Evolutionary conservation across 2,329 filamentous ascomycete species (phyloP).

Genomic region (Bipolaris bicolor): DNA sequence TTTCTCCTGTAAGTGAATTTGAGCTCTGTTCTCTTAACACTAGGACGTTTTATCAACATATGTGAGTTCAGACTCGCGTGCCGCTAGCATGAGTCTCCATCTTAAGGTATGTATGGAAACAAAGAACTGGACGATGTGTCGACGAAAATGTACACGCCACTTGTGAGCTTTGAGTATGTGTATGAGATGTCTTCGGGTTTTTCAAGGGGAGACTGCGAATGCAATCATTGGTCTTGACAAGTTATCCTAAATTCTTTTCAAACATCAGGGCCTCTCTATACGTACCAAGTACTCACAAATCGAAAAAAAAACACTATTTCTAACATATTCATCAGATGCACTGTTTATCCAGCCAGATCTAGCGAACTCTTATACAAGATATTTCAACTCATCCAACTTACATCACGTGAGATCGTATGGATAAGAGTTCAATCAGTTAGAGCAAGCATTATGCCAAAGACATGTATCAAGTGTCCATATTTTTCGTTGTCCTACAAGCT

Average conservation of each 20-base stretch:
- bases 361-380: not conserved
- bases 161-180: not conserved
- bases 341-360: no score
- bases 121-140: not conserved
- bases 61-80: not conserved
- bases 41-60: not conserved
- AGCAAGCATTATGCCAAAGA: not conserved
- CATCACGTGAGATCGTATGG: not conserved
- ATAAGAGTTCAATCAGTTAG: not conserved
- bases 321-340: no score
- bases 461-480: accelerated
- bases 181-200: not conserved
- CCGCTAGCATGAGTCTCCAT: not conserved
- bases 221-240: no score
- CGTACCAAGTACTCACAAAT: no score
- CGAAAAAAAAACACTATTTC: no score
- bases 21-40: no score
- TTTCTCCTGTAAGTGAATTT: no score
- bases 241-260: no score
- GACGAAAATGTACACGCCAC: not conserved
- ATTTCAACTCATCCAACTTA: not conserved
- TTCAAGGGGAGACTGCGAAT: no score
- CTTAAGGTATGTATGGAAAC: not conserved
- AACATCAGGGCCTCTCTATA: no score
- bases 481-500: not conserved